A percentile compares a stretch with the other conserved stretches of the same genome.
Evolutionary conservation across 164 flowering plant species (phyloP).

Genomic region (Houttuynia cordata): DNA sequence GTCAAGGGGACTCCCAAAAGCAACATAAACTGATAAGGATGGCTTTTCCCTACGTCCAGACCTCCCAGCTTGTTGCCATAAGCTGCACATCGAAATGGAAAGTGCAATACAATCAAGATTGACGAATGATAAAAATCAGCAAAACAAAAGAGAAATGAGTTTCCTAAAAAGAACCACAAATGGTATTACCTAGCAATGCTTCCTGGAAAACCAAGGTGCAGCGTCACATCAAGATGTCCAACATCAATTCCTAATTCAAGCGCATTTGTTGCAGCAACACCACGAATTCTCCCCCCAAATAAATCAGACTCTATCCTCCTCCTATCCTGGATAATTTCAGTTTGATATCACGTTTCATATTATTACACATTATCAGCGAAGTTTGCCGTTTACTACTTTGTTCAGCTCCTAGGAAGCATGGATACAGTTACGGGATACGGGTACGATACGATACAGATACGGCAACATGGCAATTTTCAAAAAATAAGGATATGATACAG

Average conservation of each 20-base stretch:
- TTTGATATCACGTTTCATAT: background rate
- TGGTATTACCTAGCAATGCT: slow-evolving; percentile 71
- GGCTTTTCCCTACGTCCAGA: slow-evolving; percentile 86
- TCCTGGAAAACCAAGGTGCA: slow-evolving; percentile 98
- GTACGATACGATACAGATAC: too few species aligned
- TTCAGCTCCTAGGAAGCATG: too few species aligned
- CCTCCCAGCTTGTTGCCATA: slow-evolving; percentile 99
- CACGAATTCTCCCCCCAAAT: slow-evolving; percentile 75
- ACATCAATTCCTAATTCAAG: slow-evolving; percentile 97
- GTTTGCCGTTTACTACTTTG: background rate
- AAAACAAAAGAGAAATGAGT: too few species aligned
- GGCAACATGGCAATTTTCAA: too few species aligned
- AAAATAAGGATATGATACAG: too few species aligned
- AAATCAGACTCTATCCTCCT: slow-evolving; percentile 80
- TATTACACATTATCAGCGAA: background rate
- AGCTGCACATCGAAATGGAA: slow-evolving; percentile 23
- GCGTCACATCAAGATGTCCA: slow-evolving; percentile 88
- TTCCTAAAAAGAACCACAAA: slow-evolving; percentile 1
- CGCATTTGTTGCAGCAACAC: slow-evolving; percentile 96
- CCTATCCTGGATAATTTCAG: slow-evolving; percentile 49
- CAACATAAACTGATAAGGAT: slow-evolving; percentile 84
- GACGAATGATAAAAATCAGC: too few species aligned
- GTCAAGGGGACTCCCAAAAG: slow-evolving; percentile 90
- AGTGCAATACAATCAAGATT: background rate
- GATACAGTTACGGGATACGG: too few species aligned